Conservation (phyloP, 2,329 filamentous ascomycete species). For the Cordyceps cicadae region DNA sequence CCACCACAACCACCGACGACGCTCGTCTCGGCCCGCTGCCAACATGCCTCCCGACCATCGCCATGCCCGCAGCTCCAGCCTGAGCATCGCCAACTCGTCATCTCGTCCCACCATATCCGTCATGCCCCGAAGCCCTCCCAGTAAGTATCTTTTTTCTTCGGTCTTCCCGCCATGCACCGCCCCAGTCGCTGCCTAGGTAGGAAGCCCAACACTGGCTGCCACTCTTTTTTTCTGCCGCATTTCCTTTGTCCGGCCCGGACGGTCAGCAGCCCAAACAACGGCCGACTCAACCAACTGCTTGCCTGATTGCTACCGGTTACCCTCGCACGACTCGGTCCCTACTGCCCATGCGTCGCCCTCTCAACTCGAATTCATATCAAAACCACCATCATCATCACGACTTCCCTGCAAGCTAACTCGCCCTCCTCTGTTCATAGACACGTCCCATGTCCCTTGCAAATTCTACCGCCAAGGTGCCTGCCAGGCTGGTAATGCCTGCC, state of each 20-base stretch:
- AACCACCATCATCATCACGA: too few species aligned
- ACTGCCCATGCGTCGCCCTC: neutral
- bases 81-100: slow-evolving; percentile 37
- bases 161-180: neutral
- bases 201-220: neutral
- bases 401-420: slow-evolving; percentile 16
- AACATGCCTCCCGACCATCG: slow-evolving; percentile 41
- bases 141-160: slow-evolving; percentile 33
- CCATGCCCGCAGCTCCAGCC: slow-evolving; percentile 50
- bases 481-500: slow-evolving; percentile 91
- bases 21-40: slow-evolving; percentile 9
- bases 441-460: slow-evolving; percentile 96
- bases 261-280: neutral
- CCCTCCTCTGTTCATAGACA: slow-evolving; percentile 50
- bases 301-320: neutral
- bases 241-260: neutral
- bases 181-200: neutral
- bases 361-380: neutral
- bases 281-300: neutral
- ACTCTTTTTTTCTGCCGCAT: slow-evolving; percentile 5
- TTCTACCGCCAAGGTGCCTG: slow-evolving; percentile 96
- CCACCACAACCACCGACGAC: slow-evolving; percentile 8
- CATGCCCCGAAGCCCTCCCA: slow-evolving; percentile 54
- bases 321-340: slow-evolving; percentile 15
- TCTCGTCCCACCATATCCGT: slow-evolving; percentile 40